Base-by-base conservation (phyloP, 2,329 filamentous ascomycete genomes). In the Rosellinia necatrix region DNA sequence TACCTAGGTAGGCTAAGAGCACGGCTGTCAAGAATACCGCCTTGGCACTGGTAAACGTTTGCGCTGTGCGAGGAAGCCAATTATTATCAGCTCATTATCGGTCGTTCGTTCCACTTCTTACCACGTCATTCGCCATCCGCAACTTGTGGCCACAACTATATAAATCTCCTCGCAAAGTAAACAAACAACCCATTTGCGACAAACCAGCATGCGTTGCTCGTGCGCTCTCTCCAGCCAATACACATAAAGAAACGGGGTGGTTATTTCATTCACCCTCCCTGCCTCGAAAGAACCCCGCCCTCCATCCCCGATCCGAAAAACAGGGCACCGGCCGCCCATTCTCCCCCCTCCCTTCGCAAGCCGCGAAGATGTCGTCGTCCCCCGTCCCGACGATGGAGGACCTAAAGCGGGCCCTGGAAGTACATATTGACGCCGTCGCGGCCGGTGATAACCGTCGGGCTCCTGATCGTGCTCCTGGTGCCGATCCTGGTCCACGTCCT, bases 401-500 rank as follows among this genome's bases (percentile, higher is more conserved):
- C 60, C 68, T 78, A 53, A 68, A 71, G 54, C 62, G 72, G 47
- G 64, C 78, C 65, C 64, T 84, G 65, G 79, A 83, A 72, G n/a
- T 75, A 76, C 57, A 73, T 85, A 54, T 74, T 88, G 68, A 82
- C 78, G 56, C 85, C 85, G n/a, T 86, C 85, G 13, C 64, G 77
- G 9, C 70, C 83, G 50, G 79, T 85, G 56, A 82, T 97, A 66
- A 64, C 86, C 59, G 71, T 93, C 69, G 89, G 91, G 12, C 68
- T 89, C 17, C 62, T 91, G 53, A 77, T 96, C 68, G 84, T 90
- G 58, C 71, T 97, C 63, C 73, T 87, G 51, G 78, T 90, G 24
- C 94, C 94, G 17, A 69, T 96, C 49, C 70, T 96, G 51, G 79
- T 97, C 43, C 94, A 97, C 77, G 72, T 84, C 55, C 76, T 88